Percentiles rank a stretch among this genome's conserved stretches.
Conservation (phyloP, 371 early-diverging fungal genomes). For the Haplosporangium sp. region DNA sequence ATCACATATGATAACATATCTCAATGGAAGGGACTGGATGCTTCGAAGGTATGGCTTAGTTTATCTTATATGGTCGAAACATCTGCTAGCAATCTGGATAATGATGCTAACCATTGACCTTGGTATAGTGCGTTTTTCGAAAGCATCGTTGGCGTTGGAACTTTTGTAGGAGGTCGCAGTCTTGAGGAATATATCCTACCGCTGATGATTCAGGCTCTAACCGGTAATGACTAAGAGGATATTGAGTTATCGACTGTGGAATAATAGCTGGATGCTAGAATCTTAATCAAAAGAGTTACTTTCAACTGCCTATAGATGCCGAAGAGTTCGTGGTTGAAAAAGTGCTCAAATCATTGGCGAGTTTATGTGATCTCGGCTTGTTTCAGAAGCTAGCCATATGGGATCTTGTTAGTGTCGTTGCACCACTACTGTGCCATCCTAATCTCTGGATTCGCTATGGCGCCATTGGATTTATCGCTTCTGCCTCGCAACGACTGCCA, state of each 20-base stretch:
- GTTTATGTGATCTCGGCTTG: conserved; percentile 85
- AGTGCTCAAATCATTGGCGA: conserved; percentile 83
- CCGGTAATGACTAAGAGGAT: conserved; percentile 60
- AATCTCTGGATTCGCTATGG: conserved; percentile 86
- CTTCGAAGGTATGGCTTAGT: conserved; percentile 72
- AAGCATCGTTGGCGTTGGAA: conserved; percentile 89
- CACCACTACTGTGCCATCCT: conserved; percentile 87
- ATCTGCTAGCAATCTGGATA: neutral
- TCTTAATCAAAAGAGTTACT: no score
- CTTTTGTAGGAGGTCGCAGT: conserved; percentile 86
- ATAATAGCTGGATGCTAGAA: no score
- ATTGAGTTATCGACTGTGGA: no score
- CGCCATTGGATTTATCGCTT: conserved; percentile 80
- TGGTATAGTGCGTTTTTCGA: conserved; percentile 86
- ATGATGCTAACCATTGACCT: neutral
- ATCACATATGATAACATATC: conserved; percentile 93
- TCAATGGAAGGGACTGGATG: conserved; percentile 94
- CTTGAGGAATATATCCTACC: conserved; percentile 94
- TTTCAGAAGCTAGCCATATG: conserved; percentile 84
- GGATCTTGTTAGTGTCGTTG: conserved; percentile 74
- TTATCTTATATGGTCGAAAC: neutral
- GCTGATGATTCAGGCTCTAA: conserved; percentile 90
- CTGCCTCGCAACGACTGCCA: conserved; percentile 73
- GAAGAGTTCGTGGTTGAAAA: conserved; percentile 93
- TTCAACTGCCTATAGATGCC: conserved; percentile 63